Conservation (phyloP, 306 rosid species). For the Cicer cuneatum region DNA sequence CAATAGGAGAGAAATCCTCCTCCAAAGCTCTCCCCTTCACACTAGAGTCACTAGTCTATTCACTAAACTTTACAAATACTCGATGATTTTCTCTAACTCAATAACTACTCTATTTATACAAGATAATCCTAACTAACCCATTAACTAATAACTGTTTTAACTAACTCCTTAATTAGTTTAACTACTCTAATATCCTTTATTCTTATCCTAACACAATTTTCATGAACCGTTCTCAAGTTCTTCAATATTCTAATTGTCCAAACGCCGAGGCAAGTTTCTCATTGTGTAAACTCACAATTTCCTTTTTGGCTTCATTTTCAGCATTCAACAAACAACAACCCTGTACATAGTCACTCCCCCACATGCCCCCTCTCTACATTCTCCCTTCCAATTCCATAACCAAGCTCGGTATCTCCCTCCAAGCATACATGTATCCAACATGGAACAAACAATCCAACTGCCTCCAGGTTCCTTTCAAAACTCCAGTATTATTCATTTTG, state of each 20-base stretch:
- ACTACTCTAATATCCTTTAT: too few relatives aligned
- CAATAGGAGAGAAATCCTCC: too few relatives aligned
- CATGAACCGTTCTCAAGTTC: slow-evolving; percentile 77
- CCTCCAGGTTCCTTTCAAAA: slow-evolving; percentile 78
- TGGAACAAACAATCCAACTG: slow-evolving; percentile 81
- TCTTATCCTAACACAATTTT: slow-evolving; percentile 13
- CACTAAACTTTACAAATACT: too few relatives aligned
- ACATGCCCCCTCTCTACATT: slow-evolving; percentile 77
- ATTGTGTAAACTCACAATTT: slow-evolving; percentile 72
- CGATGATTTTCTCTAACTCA: too few relatives aligned
- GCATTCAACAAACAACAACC: slow-evolving; percentile 74
- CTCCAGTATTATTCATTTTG: slow-evolving; percentile 65
- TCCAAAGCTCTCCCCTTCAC: too few relatives aligned
- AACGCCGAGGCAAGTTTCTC: slow-evolving; percentile 87
- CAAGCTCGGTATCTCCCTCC: slow-evolving; percentile 54
- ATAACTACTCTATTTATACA: too few relatives aligned
- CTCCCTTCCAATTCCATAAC: slow-evolving; percentile 62
- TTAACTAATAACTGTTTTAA: too few relatives aligned
- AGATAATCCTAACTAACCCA: too few relatives aligned
- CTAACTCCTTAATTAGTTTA: too few relatives aligned
- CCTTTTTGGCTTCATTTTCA: slow-evolving; percentile 75
- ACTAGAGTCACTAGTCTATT: too few relatives aligned
- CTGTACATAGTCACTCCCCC: slow-evolving; percentile 56
- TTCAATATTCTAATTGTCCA: slow-evolving; percentile 86
- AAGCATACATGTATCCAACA: slow-evolving; percentile 66